phyloP scores from a whole-genome alignment of 106 monocot genomes.

The Dioscorea alata region DNA sequence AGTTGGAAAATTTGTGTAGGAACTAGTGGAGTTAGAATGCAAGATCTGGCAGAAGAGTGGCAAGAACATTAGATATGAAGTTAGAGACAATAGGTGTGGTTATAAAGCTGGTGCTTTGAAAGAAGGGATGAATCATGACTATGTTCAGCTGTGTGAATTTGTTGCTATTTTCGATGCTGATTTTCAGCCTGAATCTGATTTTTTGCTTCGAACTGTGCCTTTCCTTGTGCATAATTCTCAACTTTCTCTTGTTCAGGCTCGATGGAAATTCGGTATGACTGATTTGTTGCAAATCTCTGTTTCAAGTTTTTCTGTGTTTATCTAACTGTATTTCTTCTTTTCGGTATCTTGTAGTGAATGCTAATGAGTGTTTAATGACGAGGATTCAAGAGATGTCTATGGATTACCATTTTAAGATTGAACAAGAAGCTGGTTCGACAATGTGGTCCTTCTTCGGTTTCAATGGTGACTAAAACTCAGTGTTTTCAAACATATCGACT shows the following conservation, averaged over 20 bases:
- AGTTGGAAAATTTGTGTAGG: background rate
- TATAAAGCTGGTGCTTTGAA: background rate
- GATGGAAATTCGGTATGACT: background rate
- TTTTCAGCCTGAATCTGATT: background rate
- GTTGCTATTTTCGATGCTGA: background rate
- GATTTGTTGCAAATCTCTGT: too few species aligned
- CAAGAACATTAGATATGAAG: background rate
- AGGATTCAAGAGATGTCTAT: constrained; percentile 2
- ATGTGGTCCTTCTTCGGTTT: background rate
- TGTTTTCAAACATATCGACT: background rate
- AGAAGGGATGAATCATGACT: background rate
- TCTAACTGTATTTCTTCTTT: too few species aligned
- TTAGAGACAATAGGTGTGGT: background rate
- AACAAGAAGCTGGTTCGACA: background rate
- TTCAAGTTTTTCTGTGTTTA: too few species aligned
- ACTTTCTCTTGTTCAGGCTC: background rate
- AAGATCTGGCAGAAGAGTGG: background rate
- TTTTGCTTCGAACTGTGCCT: background rate
- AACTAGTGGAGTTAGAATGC: background rate
- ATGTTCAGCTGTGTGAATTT: background rate
- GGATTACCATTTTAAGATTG: background rate
- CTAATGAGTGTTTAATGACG: background rate
- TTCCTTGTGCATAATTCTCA: background rate
- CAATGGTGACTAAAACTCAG: background rate
- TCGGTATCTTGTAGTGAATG: background rate